A percentile compares a stretch with the other conserved stretches of the same genome.
phyloP scores from a whole-genome alignment of 495 filamentous ascomycete species.

The Talaromyces trachyspermus region DNA sequence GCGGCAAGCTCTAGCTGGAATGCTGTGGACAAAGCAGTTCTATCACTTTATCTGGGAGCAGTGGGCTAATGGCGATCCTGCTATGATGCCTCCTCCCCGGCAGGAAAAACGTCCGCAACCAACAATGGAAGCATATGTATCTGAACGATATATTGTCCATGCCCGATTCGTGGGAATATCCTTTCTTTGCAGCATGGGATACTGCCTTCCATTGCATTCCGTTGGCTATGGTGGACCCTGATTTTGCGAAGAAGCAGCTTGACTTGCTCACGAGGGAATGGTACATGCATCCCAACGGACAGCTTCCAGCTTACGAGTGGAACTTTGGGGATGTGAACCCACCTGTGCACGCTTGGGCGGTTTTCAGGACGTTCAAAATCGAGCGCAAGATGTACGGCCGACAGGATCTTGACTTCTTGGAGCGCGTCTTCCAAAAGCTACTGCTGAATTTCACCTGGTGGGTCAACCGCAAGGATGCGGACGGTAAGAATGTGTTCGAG shows the following conservation, averaged over 20 bases:
- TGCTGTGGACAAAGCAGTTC: constrained; percentile 97
- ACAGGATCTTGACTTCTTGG: constrained; percentile 90
- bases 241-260: constrained; percentile 95
- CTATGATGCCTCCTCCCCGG: constrained; percentile 76
- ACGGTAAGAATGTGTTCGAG: constrained; percentile 95
- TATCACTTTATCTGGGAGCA: constrained; percentile 97
- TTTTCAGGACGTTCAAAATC: constrained; percentile 94
- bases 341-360: constrained; percentile 92
- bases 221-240: constrained; percentile 92
- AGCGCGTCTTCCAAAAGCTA: constrained; percentile 93
- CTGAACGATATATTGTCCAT: constrained; percentile 93
- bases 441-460: constrained; percentile 98
- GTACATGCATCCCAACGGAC: constrained; percentile 99
- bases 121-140: constrained; percentile 87
- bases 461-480: constrained; percentile 90
- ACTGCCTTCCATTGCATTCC: constrained; percentile 95
- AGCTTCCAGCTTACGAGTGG: constrained; percentile 90
- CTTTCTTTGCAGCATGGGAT: constrained; percentile 97
- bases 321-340: constrained; percentile 98
- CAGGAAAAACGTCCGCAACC: constrained; percentile 75
- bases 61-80: constrained; percentile 78
- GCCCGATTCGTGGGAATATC: constrained; percentile 98
- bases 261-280: constrained; percentile 93
- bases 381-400: constrained; percentile 94
- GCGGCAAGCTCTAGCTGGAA: constrained; percentile 85